These are phyloP conservation scores for Cordyceps farinosa DNA, from an alignment of 2,329 filamentous ascomycete genomes.

Conservation along the genomic window DNA sequence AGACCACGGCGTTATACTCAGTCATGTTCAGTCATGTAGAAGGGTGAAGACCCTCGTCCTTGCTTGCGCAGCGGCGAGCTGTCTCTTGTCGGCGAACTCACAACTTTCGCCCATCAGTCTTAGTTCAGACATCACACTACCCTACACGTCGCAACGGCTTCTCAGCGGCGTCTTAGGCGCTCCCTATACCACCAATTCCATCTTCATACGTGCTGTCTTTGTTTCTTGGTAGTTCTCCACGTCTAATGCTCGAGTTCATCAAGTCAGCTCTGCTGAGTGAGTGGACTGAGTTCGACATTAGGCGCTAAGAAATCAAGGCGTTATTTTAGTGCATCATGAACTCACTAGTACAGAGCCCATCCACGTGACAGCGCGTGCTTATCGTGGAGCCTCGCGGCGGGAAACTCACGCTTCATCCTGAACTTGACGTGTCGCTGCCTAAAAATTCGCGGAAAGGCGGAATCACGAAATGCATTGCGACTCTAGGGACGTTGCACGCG, in stretches of 20 bases:
- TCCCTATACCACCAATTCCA: not conserved
- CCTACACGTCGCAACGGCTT: not conserved
- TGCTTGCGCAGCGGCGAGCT: too few species aligned
- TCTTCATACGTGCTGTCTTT: not conserved
- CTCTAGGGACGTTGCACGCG: not conserved
- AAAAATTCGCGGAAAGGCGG: not conserved
- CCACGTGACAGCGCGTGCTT: slow-evolving; percentile 17
- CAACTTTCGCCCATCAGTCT: not conserved
- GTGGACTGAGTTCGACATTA: too few species aligned
- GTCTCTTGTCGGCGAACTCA: not conserved
- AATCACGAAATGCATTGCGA: slow-evolving; percentile 9
- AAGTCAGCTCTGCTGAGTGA: too few species aligned
- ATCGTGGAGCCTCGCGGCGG: not conserved
- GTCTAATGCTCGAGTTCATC: too few species aligned
- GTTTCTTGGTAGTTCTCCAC: not conserved
- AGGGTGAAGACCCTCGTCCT: not conserved
- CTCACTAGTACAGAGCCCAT: not conserved
- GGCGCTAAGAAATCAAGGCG: too few species aligned
- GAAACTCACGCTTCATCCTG: not conserved
- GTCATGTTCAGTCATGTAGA: not conserved
- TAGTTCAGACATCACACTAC: not conserved
- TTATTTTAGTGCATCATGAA: not conserved
- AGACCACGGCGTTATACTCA: too few species aligned
- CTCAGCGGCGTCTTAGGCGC: not conserved
- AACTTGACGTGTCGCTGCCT: slow-evolving; percentile 7